phyloP scores from a whole-genome alignment of 2,329 filamentous ascomycete species.

The Neocatenulostroma microsporum region DNA sequence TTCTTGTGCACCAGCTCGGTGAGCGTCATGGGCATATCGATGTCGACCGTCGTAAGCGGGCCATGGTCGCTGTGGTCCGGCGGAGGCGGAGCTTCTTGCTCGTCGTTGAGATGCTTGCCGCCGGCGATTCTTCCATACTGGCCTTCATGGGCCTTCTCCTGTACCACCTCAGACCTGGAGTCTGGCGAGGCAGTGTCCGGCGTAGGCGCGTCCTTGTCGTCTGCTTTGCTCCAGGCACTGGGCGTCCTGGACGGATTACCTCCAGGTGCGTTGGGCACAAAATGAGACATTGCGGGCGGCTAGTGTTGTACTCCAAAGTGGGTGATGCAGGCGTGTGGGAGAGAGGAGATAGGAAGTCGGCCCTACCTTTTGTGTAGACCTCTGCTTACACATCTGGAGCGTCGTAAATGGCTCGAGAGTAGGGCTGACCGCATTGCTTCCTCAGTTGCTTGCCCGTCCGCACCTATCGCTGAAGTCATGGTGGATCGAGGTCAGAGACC shows the following conservation, averaged over 20 bases:
- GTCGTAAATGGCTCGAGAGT: too few relatives aligned
- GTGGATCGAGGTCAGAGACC: not conserved
- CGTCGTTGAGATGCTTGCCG: slow-evolving; percentile 32
- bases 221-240: slow-evolving; percentile 16
- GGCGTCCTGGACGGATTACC: slow-evolving; percentile 15
- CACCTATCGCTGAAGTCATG: slow-evolving; percentile 3
- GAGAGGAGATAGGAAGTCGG: slow-evolving; percentile 2
- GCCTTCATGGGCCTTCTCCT: slow-evolving; percentile 14
- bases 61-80: slow-evolving; percentile 27
- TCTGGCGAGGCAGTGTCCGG: slow-evolving; percentile 18
- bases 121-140: slow-evolving; percentile 33
- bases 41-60: slow-evolving; percentile 36
- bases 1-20: slow-evolving; percentile 38
- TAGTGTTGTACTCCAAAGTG: too few relatives aligned
- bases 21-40: slow-evolving; percentile 44
- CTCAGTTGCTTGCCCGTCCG: not conserved
- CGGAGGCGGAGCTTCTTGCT: slow-evolving; percentile 18
- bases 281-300: slow-evolving; percentile 4
- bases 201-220: slow-evolving; percentile 14
- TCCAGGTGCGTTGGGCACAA: not conserved
- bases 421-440: too few relatives aligned
- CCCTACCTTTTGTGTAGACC: not conserved
- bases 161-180: slow-evolving; percentile 15
- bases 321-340: too few relatives aligned
- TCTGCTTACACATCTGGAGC: too few relatives aligned